These are phyloP conservation scores for Backusella parvicylindrica DNA, from an alignment of 192 early-diverging fungal species.

Conservation along the genomic window DNA sequence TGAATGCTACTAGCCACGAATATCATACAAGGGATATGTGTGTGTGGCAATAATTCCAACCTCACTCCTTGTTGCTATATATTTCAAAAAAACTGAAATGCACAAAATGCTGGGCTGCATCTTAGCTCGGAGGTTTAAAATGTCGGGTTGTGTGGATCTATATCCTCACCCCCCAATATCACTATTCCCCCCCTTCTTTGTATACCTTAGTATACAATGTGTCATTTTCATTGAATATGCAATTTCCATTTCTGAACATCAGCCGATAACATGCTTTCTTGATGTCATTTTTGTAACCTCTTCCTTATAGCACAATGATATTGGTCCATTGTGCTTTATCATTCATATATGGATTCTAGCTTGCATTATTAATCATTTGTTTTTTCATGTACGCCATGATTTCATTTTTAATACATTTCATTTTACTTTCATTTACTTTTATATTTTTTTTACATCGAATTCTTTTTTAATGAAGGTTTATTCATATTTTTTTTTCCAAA, in stretches of 20 bases:
- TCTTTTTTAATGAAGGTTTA: neutral
- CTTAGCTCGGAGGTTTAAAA: neutral
- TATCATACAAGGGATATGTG: neutral
- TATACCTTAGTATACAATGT: neutral
- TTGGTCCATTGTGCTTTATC: neutral
- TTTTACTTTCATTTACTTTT: neutral
- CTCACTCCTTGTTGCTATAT: constrained; percentile 1
- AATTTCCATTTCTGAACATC: neutral
- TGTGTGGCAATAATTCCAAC: neutral
- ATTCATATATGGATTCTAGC: no score
- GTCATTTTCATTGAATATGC: neutral
- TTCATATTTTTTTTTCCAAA: neutral
- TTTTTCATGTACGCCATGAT: neutral
- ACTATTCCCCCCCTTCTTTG: neutral
- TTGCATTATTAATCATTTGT: neutral
- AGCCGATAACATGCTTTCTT: neutral
- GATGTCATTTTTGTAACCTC: neutral
- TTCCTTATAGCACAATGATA: neutral
- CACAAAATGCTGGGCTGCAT: neutral
- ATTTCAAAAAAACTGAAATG: neutral
- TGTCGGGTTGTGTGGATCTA: neutral
- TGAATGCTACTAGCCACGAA: neutral
- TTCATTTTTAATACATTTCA: neutral
- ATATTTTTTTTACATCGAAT: neutral
- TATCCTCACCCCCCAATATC: neutral